These are phyloP conservation scores for Candida nemodendra DNA, from an alignment of 805 yeast species.

Conservation along the genomic window DNA sequence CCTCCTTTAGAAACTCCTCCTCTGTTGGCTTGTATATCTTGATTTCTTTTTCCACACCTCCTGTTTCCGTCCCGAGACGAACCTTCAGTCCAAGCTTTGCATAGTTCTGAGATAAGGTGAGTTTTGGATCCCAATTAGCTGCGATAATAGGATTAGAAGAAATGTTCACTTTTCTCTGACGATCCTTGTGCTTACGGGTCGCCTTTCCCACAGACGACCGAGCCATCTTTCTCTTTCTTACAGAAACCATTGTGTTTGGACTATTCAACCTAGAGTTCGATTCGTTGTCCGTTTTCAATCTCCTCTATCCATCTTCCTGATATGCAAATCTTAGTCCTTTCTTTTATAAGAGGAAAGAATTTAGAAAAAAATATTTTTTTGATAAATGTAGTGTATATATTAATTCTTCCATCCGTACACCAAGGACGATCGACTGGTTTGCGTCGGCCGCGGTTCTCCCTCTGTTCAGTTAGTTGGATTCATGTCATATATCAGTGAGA, in stretches of 20 bases:
- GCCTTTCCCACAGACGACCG: conserved; percentile 68
- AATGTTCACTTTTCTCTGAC: conserved; percentile 63
- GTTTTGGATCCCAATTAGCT: conserved; percentile 82
- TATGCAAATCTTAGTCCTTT: no score
- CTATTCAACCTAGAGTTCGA: no score
- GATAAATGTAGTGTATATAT: no score
- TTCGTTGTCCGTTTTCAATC: no score
- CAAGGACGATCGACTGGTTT: no score
- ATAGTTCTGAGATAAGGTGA: conserved; percentile 85
- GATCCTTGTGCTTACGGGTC: conserved; percentile 69
- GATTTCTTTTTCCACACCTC: conserved; percentile 73
- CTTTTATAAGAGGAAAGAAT: no score
- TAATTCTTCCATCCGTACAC: no score
- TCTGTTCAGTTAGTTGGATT: no score
- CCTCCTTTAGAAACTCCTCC: conserved; percentile 26
- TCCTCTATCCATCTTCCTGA: no score
- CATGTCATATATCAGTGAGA: no score
- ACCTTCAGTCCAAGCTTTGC: conserved; percentile 73
- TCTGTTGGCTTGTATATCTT: conserved; percentile 36
- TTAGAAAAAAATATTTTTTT: no score
- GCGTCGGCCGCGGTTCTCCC: no score
- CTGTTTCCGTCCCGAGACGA: conserved; percentile 65
- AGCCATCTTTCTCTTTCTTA: conserved; percentile 82
- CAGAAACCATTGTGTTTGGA: conserved; percentile 50
- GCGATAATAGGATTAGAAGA: conserved; percentile 79